These are phyloP conservation scores for Trichoderma aggressivum DNA, from an alignment of 2,329 filamentous ascomycete genomes.

Conservation along the genomic window DNA sequence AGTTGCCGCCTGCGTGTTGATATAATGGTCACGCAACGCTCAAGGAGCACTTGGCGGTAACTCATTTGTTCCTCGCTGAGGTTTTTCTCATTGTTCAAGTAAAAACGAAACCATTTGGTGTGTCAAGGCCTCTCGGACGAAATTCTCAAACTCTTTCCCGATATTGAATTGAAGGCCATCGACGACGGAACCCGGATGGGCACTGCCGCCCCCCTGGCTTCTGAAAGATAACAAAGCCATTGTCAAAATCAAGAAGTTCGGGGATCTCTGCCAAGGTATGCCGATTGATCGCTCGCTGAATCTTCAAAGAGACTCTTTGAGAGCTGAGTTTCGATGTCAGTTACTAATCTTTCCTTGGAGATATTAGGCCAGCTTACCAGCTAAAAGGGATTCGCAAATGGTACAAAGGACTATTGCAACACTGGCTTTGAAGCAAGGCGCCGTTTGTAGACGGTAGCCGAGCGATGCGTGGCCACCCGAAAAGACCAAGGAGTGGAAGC, in stretches of 20 bases:
- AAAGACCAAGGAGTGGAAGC: neutral
- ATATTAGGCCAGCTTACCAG: neutral
- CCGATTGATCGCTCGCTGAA: too few relatives aligned
- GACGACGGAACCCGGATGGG: fast-evolving
- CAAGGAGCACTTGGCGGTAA: neutral
- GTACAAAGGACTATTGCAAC: fast-evolving
- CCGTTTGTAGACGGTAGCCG: neutral
- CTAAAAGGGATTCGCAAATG: neutral
- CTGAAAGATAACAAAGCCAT: neutral
- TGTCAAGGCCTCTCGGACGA: neutral
- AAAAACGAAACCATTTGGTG: neutral
- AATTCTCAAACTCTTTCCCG: neutral
- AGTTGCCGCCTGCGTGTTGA: neutral
- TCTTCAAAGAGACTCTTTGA: neutral
- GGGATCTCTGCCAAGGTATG: neutral
- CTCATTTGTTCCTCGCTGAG: neutral
- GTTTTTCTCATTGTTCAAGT: neutral
- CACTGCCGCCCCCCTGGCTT: too few relatives aligned
- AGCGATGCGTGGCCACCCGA: neutral
- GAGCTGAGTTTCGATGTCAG: neutral
- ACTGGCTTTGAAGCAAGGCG: fast-evolving
- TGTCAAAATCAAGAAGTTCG: neutral
- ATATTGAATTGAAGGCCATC: neutral
- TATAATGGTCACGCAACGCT: neutral
- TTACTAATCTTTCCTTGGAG: neutral